Evolutionary conservation across 2,329 filamentous ascomycete genomes (phyloP).

Genomic region (Aspergillus floridensis): DNA sequence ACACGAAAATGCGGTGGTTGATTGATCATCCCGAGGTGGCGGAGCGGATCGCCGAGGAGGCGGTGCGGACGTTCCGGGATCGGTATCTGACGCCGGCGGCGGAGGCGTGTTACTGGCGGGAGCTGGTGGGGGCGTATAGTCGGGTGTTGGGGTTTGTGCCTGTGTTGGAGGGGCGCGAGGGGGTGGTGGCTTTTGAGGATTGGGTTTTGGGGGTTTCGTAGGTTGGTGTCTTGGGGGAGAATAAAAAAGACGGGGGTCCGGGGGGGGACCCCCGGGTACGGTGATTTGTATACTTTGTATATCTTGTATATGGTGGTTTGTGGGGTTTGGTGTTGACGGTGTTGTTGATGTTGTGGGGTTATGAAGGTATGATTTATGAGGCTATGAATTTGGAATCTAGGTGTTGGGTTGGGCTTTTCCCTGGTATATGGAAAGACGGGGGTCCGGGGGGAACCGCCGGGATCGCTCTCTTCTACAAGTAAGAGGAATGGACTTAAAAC

Average conservation of each 20-base stretch:
- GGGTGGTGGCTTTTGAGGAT: constrained; percentile 39
- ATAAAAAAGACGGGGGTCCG: background rate
- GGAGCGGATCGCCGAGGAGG: constrained; percentile 52
- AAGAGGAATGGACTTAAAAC: too few species aligned
- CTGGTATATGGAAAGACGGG: background rate
- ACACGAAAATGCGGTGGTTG: constrained; percentile 43
- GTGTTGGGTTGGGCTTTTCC: too few species aligned
- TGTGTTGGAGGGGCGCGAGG: constrained; percentile 35
- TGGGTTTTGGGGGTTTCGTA: constrained; percentile 32
- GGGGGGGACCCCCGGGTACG: background rate
- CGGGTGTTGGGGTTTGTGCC: constrained; percentile 43
- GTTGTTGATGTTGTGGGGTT: background rate
- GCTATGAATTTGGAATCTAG: background rate
- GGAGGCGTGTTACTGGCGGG: constrained; percentile 56
- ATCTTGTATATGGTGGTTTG: background rate
- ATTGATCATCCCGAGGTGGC: constrained; percentile 45
- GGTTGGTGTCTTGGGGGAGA: too few species aligned
- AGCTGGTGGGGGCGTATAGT: constrained; percentile 42
- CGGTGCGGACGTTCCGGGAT: constrained; percentile 49
- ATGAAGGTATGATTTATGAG: background rate
- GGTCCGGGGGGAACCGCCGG: background rate
- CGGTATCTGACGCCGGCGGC: constrained; percentile 55
- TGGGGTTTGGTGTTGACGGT: background rate
- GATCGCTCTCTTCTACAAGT: too few species aligned
- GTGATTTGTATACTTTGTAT: background rate